Percentiles rank a stretch among this genome's conserved stretches.
These are phyloP conservation scores for Tephrocybe sp. DNA, from an alignment of 768 basidiomycete species.

Conservation along the genomic window DNA sequence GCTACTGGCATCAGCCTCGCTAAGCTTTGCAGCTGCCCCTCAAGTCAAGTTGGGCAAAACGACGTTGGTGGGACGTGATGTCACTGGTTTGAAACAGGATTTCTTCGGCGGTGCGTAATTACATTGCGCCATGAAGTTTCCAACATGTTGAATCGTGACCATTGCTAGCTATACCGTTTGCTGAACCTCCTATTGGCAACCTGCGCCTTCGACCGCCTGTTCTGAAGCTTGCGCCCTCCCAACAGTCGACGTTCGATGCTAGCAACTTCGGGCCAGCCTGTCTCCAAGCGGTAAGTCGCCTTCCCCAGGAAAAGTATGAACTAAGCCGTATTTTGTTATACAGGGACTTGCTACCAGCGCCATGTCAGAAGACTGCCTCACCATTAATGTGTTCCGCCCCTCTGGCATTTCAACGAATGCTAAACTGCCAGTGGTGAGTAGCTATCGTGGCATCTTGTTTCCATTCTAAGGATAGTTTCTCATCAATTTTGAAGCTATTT, in stretches of 20 bases:
- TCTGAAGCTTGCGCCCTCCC: constrained; percentile 33
- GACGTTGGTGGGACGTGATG: constrained; percentile 32
- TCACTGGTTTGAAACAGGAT: constrained; percentile 33
- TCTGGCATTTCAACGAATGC: constrained; percentile 26
- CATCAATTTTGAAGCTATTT: constrained; percentile 25
- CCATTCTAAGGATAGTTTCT: background rate
- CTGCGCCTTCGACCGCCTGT: constrained; percentile 45
- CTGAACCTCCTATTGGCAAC: constrained; percentile 48
- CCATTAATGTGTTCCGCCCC: constrained; percentile 56
- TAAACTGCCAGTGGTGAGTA: constrained; percentile 36
- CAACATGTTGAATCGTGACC: background rate
- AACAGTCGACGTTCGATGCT: constrained; percentile 37
- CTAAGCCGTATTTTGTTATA: background rate
- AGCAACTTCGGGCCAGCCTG: constrained; percentile 38
- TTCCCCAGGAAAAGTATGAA: background rate
- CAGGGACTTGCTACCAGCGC: background rate
- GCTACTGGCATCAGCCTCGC: background rate
- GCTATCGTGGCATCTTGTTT: background rate
- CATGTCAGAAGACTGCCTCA: constrained; percentile 58
- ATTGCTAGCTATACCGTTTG: constrained; percentile 47
- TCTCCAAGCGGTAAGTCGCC: constrained; percentile 37
- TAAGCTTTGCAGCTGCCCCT: constrained; percentile 22
- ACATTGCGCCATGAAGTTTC: background rate
- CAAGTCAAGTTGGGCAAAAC: constrained; percentile 37
- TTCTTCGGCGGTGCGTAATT: constrained; percentile 43